phyloP scores from a whole-genome alignment of 179 eudicot genomes.

The Gypsophila paniculata region DNA sequence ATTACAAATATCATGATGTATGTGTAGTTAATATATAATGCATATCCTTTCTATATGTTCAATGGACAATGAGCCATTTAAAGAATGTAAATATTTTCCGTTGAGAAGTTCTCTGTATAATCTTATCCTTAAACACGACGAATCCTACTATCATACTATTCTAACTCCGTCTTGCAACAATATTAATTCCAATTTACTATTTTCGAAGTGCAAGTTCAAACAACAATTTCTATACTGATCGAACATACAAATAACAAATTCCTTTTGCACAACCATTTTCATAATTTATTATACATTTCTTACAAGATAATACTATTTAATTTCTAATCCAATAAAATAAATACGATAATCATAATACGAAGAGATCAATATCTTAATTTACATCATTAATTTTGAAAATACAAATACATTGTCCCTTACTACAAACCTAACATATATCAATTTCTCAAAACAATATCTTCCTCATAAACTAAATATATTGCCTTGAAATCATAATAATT shows the following conservation, averaged over 20 bases:
- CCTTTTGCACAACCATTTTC: neutral
- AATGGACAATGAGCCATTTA: neutral
- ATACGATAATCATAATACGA: too few species aligned
- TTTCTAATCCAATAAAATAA: too few species aligned
- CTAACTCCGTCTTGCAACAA: neutral
- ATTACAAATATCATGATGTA: neutral
- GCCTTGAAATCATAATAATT: conserved; percentile 2
- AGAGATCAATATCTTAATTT: neutral
- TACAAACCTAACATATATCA: neutral
- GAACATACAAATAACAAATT: too few species aligned
- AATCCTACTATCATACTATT: neutral
- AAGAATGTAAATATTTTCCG: conserved; percentile 1
- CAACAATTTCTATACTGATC: neutral
- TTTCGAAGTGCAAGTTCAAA: neutral
- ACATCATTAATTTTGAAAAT: neutral
- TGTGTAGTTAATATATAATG: too few species aligned
- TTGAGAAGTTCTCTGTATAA: neutral
- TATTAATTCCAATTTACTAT: neutral
- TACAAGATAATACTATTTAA: neutral
- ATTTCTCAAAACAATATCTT: conserved; percentile 3
- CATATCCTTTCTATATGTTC: too few species aligned
- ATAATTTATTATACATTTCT: neutral
- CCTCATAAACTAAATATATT: conserved; percentile 16
- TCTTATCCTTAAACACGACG: neutral
- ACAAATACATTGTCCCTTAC: too few species aligned